Evolutionary conservation across 805 yeast genomes (phyloP).

Genomic region (Candida piceae): DNA sequence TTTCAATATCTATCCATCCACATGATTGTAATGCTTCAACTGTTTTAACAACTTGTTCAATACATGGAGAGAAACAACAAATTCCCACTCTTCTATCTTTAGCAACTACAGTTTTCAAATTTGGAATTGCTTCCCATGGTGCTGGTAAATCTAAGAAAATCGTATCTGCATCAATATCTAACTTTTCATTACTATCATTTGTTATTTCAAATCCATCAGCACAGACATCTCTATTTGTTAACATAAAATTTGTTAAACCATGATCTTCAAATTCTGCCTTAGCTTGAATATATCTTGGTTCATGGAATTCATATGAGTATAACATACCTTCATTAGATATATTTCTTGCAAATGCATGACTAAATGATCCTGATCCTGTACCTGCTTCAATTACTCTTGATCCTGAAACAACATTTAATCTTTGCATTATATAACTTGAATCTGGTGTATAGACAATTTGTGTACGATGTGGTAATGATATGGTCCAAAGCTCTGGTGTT

Average conservation of each 20-base stretch:
- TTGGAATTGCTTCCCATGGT: conserved; percentile 94
- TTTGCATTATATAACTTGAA: conserved; percentile 82
- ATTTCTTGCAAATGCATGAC: conserved; percentile 87
- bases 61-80: conserved; percentile 97
- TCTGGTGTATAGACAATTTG: conserved; percentile 97
- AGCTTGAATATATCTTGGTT: conserved; percentile 78
- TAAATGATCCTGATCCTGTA: conserved; percentile 94
- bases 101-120: conserved; percentile 55
- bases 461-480: conserved; percentile 94
- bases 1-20: conserved; percentile 85
- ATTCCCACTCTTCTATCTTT: conserved; percentile 52
- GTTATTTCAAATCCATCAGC: conserved; percentile 68
- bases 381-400: conserved; percentile 92
- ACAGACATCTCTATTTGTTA: conserved; percentile 93
- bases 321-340: conserved; percentile 57
- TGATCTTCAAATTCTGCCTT: conserved; percentile 69
- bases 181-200: conserved; percentile 23
- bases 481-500: conserved; percentile 92
- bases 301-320: conserved; percentile 89
- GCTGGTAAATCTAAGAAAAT: conserved; percentile 91
- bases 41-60: conserved; percentile 91
- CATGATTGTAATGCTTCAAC: conserved; percentile 64
- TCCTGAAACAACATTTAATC: conserved; percentile 69
- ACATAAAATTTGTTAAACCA: conserved; percentile 50
- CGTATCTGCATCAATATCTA: conserved; percentile 54